Base-by-base conservation (phyloP, 2,329 filamentous ascomycete genomes). In the Diaporthe aspalathi region DNA sequence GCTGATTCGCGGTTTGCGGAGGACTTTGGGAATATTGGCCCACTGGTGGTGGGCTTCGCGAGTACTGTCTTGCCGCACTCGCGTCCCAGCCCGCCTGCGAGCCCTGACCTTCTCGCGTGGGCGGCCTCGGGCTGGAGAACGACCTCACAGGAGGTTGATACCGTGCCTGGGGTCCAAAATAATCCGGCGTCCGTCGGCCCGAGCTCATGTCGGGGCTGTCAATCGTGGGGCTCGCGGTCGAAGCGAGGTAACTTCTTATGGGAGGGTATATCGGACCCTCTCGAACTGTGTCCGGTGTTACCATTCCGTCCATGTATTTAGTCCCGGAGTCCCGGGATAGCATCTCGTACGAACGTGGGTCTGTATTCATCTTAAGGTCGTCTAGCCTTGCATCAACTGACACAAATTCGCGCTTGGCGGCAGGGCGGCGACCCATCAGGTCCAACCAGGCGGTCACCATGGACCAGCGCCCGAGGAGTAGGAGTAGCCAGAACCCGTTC, bases 401-500 rank as follows among this genome's bases (percentile, higher is more conserved):
- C 74, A 97, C 93, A 77, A 98, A 98, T 80, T 98, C 95, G 76
- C 90, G 89, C 78, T 92, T 89, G 72, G 82, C 84, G 67, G 83
- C 81, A 72, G 89, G 82, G 62, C 84, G 78, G 47, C 81, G 79
- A 68, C 80, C 83, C 75, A 91, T 80, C 52, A 95, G 82, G 32
- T 97, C 91, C 52, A 85, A 75, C 96, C 96, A 99, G 73, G 93
- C 96, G 3, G 86, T 88, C 69, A 97, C 85, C 91, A 98, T 97
- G n/a, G 93, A 92, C 80, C 89, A 90, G 67, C 95, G 92, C 47
- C 93, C 92, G 40, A 98, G 89, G 71, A 98, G 89, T 68, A 97
- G 81, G 70, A 97, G 87, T 63, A 93, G 89, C 90, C 95, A 97
- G 60, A 98, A 84, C 9, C 95, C 95, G 74, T 95, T 95, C 75